Conservation (phyloP, 192 early-diverging fungal species). For the Phlyctochytrium bullatum region DNA sequence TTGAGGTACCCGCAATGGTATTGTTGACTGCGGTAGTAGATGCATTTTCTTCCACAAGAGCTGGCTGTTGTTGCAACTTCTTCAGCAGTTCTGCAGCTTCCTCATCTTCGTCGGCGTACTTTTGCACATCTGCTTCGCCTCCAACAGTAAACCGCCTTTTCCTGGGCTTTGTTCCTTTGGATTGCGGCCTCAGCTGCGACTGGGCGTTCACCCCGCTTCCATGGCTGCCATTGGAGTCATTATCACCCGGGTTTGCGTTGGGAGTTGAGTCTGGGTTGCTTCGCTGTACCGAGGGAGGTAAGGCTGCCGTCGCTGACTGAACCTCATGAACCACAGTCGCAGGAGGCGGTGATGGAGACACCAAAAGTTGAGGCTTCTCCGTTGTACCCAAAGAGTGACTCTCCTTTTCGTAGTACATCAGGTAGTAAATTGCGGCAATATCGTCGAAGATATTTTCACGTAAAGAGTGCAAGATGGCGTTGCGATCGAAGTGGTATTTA, state of each 20-base stretch:
- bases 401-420: conserved; percentile 63
- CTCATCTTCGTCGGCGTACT: conserved; percentile 45
- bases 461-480: conserved; percentile 45
- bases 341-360: conserved; percentile 9
- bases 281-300: conserved; percentile 9
- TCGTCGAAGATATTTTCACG: conserved; percentile 61
- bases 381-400: conserved; percentile 1
- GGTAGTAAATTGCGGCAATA: conserved; percentile 56
- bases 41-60: conserved; percentile 11
- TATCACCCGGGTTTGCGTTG: too few relatives aligned
- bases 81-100: conserved; percentile 37
- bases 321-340: conserved; percentile 11
- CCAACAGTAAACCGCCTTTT: conserved; percentile 49
- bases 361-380: not conserved
- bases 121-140: conserved; percentile 42
- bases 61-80: conserved; percentile 19
- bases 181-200: conserved; percentile 15
- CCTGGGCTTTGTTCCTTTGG: conserved; percentile 5
- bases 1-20: conserved; percentile 21
- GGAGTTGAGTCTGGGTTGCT: conserved; percentile 12
- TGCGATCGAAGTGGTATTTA: conserved; percentile 54
- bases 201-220: not conserved
- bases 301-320: conserved; percentile 16
- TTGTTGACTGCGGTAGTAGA: conserved; percentile 25
- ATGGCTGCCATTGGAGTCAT: too few relatives aligned